Conservation (phyloP, 2,329 filamentous ascomycete genomes). For the Talaromyces sp. region DNA sequence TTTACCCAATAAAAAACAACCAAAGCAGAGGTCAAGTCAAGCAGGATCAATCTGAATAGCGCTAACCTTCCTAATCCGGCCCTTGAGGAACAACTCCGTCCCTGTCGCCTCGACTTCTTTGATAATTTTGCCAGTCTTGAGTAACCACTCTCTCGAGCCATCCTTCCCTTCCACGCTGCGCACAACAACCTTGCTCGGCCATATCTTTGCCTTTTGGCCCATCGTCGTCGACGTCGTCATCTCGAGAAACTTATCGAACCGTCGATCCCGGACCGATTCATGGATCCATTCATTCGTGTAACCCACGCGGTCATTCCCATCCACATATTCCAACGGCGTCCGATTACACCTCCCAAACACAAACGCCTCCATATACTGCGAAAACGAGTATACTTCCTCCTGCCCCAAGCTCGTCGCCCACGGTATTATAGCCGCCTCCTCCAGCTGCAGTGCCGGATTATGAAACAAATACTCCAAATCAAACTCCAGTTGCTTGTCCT, state of each 20-base stretch:
- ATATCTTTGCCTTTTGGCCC: slow-evolving; percentile 35
- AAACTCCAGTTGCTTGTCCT: slow-evolving; percentile 24
- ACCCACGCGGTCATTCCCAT: slow-evolving; percentile 14
- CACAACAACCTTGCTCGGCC: slow-evolving; percentile 15
- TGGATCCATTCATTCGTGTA: slow-evolving; percentile 20
- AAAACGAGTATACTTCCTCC: slow-evolving; percentile 13
- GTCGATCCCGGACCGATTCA: slow-evolving; percentile 16
- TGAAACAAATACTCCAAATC: slow-evolving; percentile 25
- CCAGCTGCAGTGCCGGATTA: slow-evolving; percentile 13
- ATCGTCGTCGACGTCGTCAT: neutral
- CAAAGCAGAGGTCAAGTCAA: neutral
- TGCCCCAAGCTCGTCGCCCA: slow-evolving; percentile 22
- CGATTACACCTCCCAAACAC: slow-evolving; percentile 19
- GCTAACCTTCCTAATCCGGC: slow-evolving; percentile 16
- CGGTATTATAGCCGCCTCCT: slow-evolving; percentile 9
- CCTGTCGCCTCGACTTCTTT: slow-evolving; percentile 8
- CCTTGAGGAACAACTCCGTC: slow-evolving; percentile 18
- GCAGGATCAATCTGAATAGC: slow-evolving; percentile 18
- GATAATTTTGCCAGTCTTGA: slow-evolving; percentile 13
- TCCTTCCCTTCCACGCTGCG: neutral
- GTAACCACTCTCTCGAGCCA: neutral
- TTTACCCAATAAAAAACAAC: too few species aligned
- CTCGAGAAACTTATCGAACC: neutral
- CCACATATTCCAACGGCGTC: slow-evolving; percentile 19
- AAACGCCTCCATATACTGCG: slow-evolving; percentile 15